Conservation (phyloP, 2,329 filamentous ascomycete species). For the Nothopassalora personata region DNA sequence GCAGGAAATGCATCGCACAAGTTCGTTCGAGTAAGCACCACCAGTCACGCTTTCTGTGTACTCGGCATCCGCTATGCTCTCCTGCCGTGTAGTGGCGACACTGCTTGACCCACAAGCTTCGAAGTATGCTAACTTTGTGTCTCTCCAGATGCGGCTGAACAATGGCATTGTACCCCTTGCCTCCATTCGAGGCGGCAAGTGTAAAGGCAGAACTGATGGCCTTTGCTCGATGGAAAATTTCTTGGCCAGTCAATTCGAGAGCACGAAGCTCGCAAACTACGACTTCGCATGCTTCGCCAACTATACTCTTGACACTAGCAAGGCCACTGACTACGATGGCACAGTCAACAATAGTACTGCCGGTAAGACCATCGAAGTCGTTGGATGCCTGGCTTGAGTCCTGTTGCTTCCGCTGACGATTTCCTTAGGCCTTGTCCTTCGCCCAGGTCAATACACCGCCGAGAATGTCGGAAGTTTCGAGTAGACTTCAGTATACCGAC, state of each 20-base stretch:
- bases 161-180: slow-evolving; percentile 46
- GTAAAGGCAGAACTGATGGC: slow-evolving; percentile 41
- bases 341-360: slow-evolving; percentile 19
- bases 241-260: slow-evolving; percentile 38
- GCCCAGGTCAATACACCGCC: slow-evolving; percentile 20
- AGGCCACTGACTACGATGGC: slow-evolving; percentile 41
- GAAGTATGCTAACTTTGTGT: neutral
- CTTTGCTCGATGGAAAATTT: slow-evolving; percentile 42
- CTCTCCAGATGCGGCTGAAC: slow-evolving; percentile 41
- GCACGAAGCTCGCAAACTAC: slow-evolving; percentile 41
- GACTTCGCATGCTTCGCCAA: slow-evolving; percentile 47
- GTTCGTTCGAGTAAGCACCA: slow-evolving; percentile 36
- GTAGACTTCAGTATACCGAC: neutral
- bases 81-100: neutral
- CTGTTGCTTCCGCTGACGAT: neutral
- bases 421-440: slow-evolving; percentile 16
- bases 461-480: slow-evolving; percentile 13
- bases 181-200: slow-evolving; percentile 45
- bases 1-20: slow-evolving; percentile 39
- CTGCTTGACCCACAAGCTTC: neutral
- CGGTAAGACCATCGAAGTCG: slow-evolving; percentile 1
- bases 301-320: slow-evolving; percentile 39
- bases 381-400: neutral
- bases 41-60: neutral
- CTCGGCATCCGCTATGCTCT: neutral